Base-by-base conservation (phyloP, 176 grass and related monocot species). In the Oryza glaberrima region DNA sequence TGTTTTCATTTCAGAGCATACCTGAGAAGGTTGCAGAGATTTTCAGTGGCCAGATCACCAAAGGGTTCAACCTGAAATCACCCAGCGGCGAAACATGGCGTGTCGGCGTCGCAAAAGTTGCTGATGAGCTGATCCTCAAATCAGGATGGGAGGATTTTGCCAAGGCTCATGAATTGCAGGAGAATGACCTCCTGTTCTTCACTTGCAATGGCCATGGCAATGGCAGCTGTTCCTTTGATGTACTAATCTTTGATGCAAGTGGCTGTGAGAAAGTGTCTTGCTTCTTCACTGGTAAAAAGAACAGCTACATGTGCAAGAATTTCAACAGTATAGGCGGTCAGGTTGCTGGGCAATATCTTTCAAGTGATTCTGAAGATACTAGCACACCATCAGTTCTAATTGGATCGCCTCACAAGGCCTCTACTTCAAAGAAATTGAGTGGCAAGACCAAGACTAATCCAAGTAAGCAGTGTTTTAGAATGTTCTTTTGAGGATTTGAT, bases 121-220 rank as follows among this genome's bases (percentile, higher is more conserved):
- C 0, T 0, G 40, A 63, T 30, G 88, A 51, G 47, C 16, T 89
- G 6, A 32, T 64, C 61, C 67, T 94, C 23, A 49, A 0, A 6
- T 84, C 69, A 1, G 93, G 87, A 22, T 94, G 90, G 90, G 72
- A 65, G 40, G 78, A 88, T 68, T 92, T 94, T 81, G 84, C 41
- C 44, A 83, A 67, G 80, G 87, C 63, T 72, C 85, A 94, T 65
- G 48, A 71, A 8, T 3, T 90, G 67, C 69, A 77, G 67, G 78
- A 82, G 49, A 30, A 75, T 11, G 36, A 38, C 36, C 36, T 38
- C 36, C 36, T 38, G 36, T 38, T 38, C 36, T 38, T 38, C 36
- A 38, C 36, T 38, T 38, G 36, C 36, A 38, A 38, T 38, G 36
- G 36, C 36, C 36, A 38, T 38, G 36, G 36, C 36, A 38, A 38